A percentile compares a stretch with the other conserved stretches of the same genome.
These are phyloP conservation scores for Neonectria ditissima DNA, from an alignment of 2,329 filamentous ascomycete species.

Conservation along the genomic window DNA sequence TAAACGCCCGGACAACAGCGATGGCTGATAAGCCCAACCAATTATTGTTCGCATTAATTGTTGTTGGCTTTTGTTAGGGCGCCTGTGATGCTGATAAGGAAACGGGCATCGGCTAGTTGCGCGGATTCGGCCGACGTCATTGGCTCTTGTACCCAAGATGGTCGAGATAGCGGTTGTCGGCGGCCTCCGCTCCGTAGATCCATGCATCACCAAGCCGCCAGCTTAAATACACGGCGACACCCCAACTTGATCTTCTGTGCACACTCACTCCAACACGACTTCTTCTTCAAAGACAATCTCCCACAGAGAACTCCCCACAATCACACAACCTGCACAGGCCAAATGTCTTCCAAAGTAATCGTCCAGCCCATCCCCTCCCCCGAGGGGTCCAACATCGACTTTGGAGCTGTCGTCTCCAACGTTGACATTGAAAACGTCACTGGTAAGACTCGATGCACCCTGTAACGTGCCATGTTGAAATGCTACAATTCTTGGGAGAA, in stretches of 20 bases:
- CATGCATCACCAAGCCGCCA: not conserved
- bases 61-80: not conserved
- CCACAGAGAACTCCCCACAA: not conserved
- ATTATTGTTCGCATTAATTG: not conserved
- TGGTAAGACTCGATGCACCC: conserved; percentile 58
- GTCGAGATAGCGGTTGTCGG: conserved; percentile 23
- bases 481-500: conserved; percentile 55
- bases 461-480: conserved; percentile 16
- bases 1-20: not conserved
- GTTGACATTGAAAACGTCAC: conserved; percentile 71
- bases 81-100: conserved; percentile 16
- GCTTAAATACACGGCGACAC: conserved; percentile 9
- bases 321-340: not conserved
- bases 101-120: conserved; percentile 2
- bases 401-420: conserved; percentile 70
- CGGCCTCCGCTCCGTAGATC: conserved; percentile 11
- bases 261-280: not conserved
- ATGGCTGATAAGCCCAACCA: conserved; percentile 7
- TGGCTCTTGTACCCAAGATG: conserved; percentile 1
- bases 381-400: conserved; percentile 60
- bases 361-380: conserved; percentile 54
- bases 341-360: conserved; percentile 44
- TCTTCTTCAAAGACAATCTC: not conserved
- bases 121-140: not conserved
- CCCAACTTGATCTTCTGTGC: not conserved